These are phyloP conservation scores for Jamesozyma hellenica DNA, from an alignment of 805 yeast genomes.

Conservation along the genomic window DNA sequence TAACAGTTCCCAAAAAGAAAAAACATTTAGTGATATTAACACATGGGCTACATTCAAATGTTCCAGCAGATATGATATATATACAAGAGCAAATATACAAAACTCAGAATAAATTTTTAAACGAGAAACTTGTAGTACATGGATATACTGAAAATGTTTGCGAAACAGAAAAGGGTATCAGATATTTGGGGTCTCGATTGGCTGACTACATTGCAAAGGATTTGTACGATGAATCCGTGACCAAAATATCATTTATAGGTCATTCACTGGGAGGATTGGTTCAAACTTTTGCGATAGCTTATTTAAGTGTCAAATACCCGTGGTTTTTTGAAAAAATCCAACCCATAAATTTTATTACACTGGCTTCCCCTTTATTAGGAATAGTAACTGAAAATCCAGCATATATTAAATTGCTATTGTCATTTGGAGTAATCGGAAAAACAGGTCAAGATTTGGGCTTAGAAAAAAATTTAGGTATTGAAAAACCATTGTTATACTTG, in stretches of 20 bases:
- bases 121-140: slow-evolving; percentile 47
- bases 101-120: slow-evolving; percentile 23
- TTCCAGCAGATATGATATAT: slow-evolving; percentile 65
- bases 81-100: slow-evolving; percentile 58
- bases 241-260: slow-evolving; percentile 60
- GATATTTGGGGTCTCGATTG: slow-evolving; percentile 58
- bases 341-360: slow-evolving; percentile 60
- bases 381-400: slow-evolving; percentile 71
- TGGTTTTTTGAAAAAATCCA: slow-evolving; percentile 49
- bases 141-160: slow-evolving; percentile 66
- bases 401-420: slow-evolving; percentile 56
- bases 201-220: slow-evolving; percentile 54
- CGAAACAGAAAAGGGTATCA: slow-evolving; percentile 70
- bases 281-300: slow-evolving; percentile 71
- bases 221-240: slow-evolving; percentile 35
- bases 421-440: slow-evolving; percentile 68
- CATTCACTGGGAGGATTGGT: slow-evolving; percentile 75
- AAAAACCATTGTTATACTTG: slow-evolving; percentile 46
- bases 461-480: slow-evolving; percentile 33
- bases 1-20: slow-evolving; percentile 29
- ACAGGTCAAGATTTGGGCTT: slow-evolving; percentile 74
- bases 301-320: slow-evolving; percentile 56
- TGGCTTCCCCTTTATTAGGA: slow-evolving; percentile 71
- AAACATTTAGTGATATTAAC: slow-evolving; percentile 59
- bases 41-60: slow-evolving; percentile 73